Evolutionary conservation across 768 basidiomycete species (phyloP), one percentile per base, ranked within the genome.

Genomic region (Rhodosporidiobolus sp.): DNA sequence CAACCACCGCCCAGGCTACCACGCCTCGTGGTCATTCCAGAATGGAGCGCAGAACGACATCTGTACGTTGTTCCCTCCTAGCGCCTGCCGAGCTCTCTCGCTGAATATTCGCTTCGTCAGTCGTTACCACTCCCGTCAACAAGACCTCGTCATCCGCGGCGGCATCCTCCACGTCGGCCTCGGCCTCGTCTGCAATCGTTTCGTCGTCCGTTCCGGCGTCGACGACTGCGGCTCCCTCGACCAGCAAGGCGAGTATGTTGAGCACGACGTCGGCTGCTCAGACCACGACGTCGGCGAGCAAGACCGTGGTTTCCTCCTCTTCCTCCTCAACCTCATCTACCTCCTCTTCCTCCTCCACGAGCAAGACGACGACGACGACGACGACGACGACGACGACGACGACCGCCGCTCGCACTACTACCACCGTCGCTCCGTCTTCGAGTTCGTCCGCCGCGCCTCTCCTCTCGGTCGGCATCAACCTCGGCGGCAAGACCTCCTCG

Each of bases 1-100:
- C 62, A 24, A 66, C 32, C 61, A 70, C 52, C 68, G 73, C 5
- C 62, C 74, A 1, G 69, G 74, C 4, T 72, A 75, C 67, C 74
- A 75, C 60, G 38, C 19, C 1, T n/a, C 30, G 14, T 76, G 74
- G 74, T 38, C 48, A 43, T 74, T 68, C 69, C 62, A 49, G 45
- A 32, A 70, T 34, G 73, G 73, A 19, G 69, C 73, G 2, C 73
- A 75, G 35, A 68, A 75, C 73, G 73, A 75, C 67, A 75, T 75
- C 34, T 75, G 67, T 66, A 46, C 62, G 28, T 60, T 65, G 65
- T 49, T 22, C 56, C 66, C 14, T 43, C 38, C 38, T 43, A 43
- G 7, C 14, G 8, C 38, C 38, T 43, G 38, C 38, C 38, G 38
- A 43, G n/a, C n/a, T n/a, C n/a, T n/a, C n/a, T n/a, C 38, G 14